Conservation (phyloP, 345 rosid species). For the Eucalyptus polybractea region DNA sequence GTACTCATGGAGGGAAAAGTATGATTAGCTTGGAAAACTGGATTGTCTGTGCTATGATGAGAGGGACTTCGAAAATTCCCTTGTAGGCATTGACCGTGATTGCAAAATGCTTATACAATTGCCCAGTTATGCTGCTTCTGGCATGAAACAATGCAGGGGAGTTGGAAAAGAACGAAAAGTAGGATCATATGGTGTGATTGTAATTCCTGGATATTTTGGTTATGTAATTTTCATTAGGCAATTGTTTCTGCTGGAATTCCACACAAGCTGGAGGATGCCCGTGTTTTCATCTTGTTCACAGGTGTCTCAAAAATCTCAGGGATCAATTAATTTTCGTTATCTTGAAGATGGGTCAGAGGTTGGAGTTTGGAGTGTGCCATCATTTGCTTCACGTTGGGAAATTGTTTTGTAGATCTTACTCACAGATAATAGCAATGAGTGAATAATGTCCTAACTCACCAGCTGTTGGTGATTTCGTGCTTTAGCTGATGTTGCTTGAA, state of each 20-base stretch:
- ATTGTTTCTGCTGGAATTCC: background rate
- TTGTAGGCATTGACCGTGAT: background rate
- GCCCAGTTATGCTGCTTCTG: background rate
- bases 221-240: background rate
- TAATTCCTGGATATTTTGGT: background rate
- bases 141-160: background rate
- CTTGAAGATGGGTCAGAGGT: background rate
- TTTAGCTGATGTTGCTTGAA: background rate
- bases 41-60: background rate
- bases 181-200: background rate
- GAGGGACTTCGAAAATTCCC: background rate
- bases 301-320: background rate
- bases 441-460: background rate
- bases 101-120: background rate
- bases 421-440: background rate
- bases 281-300: background rate
- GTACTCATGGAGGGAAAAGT: conserved; percentile 88
- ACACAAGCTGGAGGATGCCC: background rate
- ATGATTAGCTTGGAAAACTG: conserved; percentile 28
- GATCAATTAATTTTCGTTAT: background rate
- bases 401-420: background rate
- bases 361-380: background rate
- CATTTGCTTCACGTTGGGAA: background rate
- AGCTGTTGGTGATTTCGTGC: background rate
- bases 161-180: background rate